Conservation (phyloP, 2,329 filamentous ascomycete genomes). For the Fusarium humuli region DNA sequence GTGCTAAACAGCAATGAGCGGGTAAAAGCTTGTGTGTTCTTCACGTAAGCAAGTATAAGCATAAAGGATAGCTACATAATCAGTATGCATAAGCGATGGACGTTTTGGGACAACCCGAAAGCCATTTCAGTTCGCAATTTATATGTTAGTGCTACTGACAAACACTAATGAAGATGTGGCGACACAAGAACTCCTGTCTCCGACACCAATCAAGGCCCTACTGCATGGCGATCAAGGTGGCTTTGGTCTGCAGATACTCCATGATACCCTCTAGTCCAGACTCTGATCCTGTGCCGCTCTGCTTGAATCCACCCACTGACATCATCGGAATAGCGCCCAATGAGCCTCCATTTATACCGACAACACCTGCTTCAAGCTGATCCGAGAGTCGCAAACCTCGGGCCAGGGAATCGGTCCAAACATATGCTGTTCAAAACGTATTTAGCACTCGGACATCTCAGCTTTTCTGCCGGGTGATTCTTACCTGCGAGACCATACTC, state of each 20-base stretch:
- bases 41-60: slow-evolving; percentile 7
- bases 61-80: not conserved
- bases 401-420: not conserved
- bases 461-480: too few species aligned
- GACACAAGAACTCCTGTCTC: not conserved
- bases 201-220: not conserved
- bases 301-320: not conserved
- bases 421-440: not conserved
- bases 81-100: not conserved
- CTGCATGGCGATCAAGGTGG: not conserved
- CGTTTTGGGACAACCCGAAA: not conserved
- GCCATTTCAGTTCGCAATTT: not conserved
- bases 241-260: slow-evolving; percentile 1
- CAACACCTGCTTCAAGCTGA: not conserved
- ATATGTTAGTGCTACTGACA: not conserved
- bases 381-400: not conserved
- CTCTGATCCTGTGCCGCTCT: not conserved
- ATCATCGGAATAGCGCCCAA: not conserved
- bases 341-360: not conserved
- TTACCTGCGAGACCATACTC: not conserved
- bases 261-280: slow-evolving; percentile 1
- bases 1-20: too few species aligned
- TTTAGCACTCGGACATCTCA: not conserved
- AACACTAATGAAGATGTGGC: too few species aligned
- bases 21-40: not conserved